phyloP scores from a whole-genome alignment of 331 rosid genomes.

The Malus hybrid region DNA sequence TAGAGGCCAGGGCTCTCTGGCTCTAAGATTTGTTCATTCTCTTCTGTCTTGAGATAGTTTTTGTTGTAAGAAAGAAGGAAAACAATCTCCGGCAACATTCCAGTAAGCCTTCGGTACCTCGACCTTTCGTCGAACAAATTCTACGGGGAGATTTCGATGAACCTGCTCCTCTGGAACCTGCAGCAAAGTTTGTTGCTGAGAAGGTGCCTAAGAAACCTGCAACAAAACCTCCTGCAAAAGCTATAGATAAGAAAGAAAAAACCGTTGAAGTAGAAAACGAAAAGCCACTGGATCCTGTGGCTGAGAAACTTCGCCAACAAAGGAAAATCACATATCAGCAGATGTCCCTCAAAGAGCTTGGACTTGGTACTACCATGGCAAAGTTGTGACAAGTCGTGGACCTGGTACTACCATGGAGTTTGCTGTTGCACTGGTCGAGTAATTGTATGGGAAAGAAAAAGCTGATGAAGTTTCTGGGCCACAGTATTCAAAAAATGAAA shows the following conservation, averaged over 20 bases:
- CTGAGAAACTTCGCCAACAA: no score
- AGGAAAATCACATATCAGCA: no score
- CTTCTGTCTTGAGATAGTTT: neutral
- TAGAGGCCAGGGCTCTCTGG: slow-evolving; percentile 50
- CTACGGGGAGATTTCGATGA: slow-evolving; percentile 49
- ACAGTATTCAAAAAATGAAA: no score
- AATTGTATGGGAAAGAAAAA: slow-evolving; percentile 75
- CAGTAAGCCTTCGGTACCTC: slow-evolving; percentile 37
- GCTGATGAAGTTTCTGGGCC: slow-evolving; percentile 82
- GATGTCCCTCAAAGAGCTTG: no score
- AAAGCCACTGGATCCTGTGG: no score
- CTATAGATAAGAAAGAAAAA: no score
- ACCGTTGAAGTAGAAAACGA: no score
- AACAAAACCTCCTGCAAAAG: no score
- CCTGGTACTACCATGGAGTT: slow-evolving; percentile 94
- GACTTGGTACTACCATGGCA: slow-evolving; percentile 27
- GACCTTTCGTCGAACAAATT: slow-evolving; percentile 52
- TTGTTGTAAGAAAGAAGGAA: neutral
- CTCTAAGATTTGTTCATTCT: slow-evolving; percentile 6
- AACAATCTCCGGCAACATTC: slow-evolving; percentile 22
- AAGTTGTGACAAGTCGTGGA: slow-evolving; percentile 77
- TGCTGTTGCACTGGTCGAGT: slow-evolving; percentile 63
- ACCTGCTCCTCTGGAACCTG: neutral
- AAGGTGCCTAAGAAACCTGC: no score
- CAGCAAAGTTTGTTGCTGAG: no score